phyloP scores from a whole-genome alignment of 768 basidiomycete genomes.

The Suillus weaverae region DNA sequence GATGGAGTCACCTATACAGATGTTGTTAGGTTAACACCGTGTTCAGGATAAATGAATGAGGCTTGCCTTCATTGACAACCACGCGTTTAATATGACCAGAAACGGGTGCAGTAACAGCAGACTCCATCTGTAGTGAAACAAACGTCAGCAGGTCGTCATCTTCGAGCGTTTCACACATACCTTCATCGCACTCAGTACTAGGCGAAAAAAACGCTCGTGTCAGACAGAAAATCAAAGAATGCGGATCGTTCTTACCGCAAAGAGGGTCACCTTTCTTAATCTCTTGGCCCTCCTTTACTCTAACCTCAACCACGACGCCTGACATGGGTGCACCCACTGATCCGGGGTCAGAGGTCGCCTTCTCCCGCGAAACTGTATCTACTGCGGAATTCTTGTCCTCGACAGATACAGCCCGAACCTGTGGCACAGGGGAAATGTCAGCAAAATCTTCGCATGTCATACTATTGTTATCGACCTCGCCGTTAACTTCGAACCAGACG shows the following conservation, averaged over 20 bases:
- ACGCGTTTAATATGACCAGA: constrained; percentile 96
- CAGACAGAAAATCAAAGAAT: constrained; percentile 23
- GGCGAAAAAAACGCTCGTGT: constrained; percentile 13
- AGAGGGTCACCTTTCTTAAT: constrained; percentile 98
- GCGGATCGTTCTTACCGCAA: constrained; percentile 57
- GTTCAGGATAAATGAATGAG: constrained; percentile 3
- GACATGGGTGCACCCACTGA: constrained; percentile 98
- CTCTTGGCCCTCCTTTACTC: constrained; percentile 96
- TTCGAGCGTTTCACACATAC: constrained; percentile 29
- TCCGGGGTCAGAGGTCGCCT: constrained; percentile 89
- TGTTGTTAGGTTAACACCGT: constrained; percentile 5
- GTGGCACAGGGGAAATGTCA: constrained; percentile 18
- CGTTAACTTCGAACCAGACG: constrained; percentile 98
- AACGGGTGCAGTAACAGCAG: constrained; percentile 92
- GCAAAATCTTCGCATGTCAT: constrained; percentile 16
- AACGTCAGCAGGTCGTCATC: constrained; percentile 15
- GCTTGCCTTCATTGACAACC: constrained; percentile 79
- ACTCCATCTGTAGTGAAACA: constrained; percentile 79
- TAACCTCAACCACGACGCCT: constrained; percentile 96
- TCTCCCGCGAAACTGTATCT: constrained; percentile 92
- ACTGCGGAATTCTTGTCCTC: constrained; percentile 98
- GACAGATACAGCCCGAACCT: constrained; percentile 93
- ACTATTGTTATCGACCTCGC: constrained; percentile 59
- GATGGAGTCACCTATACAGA: constrained; percentile 78
- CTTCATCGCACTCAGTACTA: constrained; percentile 97